Conservation (phyloP, 108 stramenopile species). For the Conticribra weissflogii region DNA sequence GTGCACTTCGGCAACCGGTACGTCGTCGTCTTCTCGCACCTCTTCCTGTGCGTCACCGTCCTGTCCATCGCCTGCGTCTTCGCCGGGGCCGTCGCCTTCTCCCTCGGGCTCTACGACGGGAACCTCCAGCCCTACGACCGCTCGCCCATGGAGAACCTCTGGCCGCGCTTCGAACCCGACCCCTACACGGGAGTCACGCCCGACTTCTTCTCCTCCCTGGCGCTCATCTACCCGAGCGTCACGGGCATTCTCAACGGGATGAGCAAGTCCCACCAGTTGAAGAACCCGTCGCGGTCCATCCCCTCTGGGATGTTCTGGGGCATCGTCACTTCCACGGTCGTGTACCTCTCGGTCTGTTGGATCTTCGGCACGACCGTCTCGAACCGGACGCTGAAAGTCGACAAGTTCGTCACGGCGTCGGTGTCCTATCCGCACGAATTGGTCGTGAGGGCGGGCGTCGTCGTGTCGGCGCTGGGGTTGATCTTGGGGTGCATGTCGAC, state of each 20-base stretch:
- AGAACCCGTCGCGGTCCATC: conserved; percentile 62
- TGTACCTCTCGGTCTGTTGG: conserved; percentile 60
- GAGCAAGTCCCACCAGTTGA: conserved; percentile 58
- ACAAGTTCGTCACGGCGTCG: conserved; percentile 64
- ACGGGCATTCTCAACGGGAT: conserved; percentile 87
- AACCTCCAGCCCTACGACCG: conserved; percentile 40
- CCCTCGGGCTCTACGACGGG: conserved; percentile 38
- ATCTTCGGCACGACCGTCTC: conserved; percentile 59
- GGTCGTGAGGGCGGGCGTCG: conserved; percentile 74
- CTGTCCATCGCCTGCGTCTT: conserved; percentile 49
- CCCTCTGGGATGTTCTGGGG: conserved; percentile 74
- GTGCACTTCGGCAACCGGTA: conserved; percentile 64
- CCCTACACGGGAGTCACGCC: conserved; percentile 72
- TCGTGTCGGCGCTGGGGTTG: conserved; percentile 65
- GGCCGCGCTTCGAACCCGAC: conserved; percentile 52
- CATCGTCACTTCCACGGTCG: conserved; percentile 52
- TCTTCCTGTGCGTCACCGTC: conserved; percentile 63
- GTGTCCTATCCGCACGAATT: conserved; percentile 66
- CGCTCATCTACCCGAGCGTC: conserved; percentile 80
- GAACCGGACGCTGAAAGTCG: conserved; percentile 57
- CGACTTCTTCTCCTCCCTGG: conserved; percentile 64
- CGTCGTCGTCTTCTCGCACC: conserved; percentile 52
- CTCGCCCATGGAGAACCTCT: conserved; percentile 54
- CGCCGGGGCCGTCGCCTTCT: conserved; percentile 60
- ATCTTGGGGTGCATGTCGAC: conserved; percentile 68